phyloP scores from a whole-genome alignment of 2,329 filamentous ascomycete genomes.

The Colletotrichum musae region DNA sequence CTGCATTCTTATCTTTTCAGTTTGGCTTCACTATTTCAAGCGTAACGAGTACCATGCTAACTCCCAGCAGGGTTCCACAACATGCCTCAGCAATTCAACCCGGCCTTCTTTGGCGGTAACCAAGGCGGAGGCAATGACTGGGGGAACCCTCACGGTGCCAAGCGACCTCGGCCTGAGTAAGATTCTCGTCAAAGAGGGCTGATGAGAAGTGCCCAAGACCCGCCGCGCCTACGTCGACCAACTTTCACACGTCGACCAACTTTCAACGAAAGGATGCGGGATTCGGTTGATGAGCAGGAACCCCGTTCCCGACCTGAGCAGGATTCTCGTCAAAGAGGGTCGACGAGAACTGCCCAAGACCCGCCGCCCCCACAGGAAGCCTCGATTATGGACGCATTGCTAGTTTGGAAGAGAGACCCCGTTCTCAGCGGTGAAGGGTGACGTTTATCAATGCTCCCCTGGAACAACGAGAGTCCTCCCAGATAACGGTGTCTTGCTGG shows the following conservation, averaged over 20 bases:
- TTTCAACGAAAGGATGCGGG: too few relatives aligned
- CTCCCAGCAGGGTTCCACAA: conserved; percentile 72
- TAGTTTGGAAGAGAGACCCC: too few relatives aligned
- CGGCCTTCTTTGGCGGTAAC: conserved; percentile 76
- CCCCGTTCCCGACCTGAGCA: conserved; percentile 74
- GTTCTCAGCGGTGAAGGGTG: too few relatives aligned
- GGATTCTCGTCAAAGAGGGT: conserved; percentile 33
- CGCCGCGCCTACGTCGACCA: neutral
- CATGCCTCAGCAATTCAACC: conserved; percentile 80
- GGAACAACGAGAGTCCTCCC: too few relatives aligned
- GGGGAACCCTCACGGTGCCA: conserved; percentile 87
- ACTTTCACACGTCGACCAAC: neutral
- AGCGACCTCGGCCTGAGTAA: conserved; percentile 82
- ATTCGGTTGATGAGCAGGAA: too few relatives aligned
- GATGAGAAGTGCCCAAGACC: neutral
- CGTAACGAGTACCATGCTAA: conserved; percentile 42
- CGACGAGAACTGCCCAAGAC: neutral
- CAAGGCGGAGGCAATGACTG: conserved; percentile 70
- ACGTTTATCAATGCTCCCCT: too few relatives aligned
- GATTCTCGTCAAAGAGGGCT: conserved; percentile 9
- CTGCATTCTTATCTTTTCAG: neutral
- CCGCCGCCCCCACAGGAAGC: too few relatives aligned
- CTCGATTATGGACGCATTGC: too few relatives aligned
- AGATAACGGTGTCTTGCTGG: neutral
- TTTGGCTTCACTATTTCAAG: conserved; percentile 9